Evolutionary conservation across 495 filamentous ascomycete genomes (phyloP), one percentile per base, ranked within the genome.

Genomic region (Penicillium malachiteum): DNA sequence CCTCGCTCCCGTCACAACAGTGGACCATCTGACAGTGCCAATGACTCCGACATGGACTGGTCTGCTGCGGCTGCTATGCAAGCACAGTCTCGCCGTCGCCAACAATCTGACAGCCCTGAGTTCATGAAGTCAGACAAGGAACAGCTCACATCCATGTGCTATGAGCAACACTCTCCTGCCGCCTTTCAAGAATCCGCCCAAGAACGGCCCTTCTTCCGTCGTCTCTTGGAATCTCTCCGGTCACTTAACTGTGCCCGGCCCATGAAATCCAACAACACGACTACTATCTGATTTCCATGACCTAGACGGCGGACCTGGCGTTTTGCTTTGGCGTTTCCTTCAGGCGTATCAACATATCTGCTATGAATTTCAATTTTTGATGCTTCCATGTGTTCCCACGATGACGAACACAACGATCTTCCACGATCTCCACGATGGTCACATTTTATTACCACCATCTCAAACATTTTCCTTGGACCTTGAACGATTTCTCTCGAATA

Each of bases 61-160:
- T 61, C 72, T 1, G 70, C 74, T 5, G 72, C 75, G 0, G 73
- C 75, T 0, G 74, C 74, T 1, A 64, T 72, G 16, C 72, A 76
- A 52, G 75, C 75, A 14, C 65, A 71, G 40, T 69, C 63, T 8
- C 63, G 72, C 3, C 72, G 73, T 3, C 68, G 67, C n/a, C 69
- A 73, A 49, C 58, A 62, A n/a, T 71, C 68, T 1, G 62, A 70
- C 14, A 65, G 67, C 0, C 63, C 70, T 0, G 69, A 70, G 11
- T 63, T 56, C 40, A 40, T 40, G 31, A 43, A 55, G 10, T 56
- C 61, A 7, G 56, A 63, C 11, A 59, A 63, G 30, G 71, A 74
- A 32, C 69, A 68, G 40, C 37, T 71, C 1, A 68, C 67, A 17
- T 71, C 70, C 0, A 55, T 72, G 35, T 76, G 73, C 44, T 71